These are phyloP conservation scores for Pseudomicrostroma phylloplanum DNA, from an alignment of 1,284 basidiomycete species.

Conservation along the genomic window DNA sequence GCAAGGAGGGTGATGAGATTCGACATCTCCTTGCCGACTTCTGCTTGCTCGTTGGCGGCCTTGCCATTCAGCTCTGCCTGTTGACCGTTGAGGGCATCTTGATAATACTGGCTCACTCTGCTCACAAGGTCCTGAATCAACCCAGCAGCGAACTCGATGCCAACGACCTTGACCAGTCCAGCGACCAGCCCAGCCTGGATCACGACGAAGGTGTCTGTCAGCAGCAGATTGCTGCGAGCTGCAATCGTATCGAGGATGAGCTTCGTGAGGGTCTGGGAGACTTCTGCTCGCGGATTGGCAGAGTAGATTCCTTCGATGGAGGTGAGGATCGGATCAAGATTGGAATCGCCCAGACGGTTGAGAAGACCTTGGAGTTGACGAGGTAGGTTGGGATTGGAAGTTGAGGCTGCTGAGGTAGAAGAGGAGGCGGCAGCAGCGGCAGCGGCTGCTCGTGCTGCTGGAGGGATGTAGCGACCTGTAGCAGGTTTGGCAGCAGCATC, in stretches of 20 bases:
- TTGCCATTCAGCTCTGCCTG: conserved; percentile 13
- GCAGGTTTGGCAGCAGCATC: background rate
- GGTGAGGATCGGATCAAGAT: conserved; percentile 72
- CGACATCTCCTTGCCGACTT: conserved; percentile 67
- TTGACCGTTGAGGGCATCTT: conserved; percentile 43
- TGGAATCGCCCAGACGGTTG: conserved; percentile 81
- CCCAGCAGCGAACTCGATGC: conserved; percentile 76
- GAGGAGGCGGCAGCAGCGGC: conserved; percentile 29
- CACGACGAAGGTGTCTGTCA: conserved; percentile 80
- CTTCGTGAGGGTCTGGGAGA: conserved; percentile 71
- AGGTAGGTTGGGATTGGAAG: conserved; percentile 62
- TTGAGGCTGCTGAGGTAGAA: conserved; percentile 23
- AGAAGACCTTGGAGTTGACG: conserved; percentile 79
- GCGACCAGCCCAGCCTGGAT: conserved; percentile 83
- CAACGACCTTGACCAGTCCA: conserved; percentile 74
- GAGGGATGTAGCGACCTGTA: conserved; percentile 12
- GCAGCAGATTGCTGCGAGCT: conserved; percentile 59
- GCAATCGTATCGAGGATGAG: conserved; percentile 78
- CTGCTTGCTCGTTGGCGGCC: conserved; percentile 24
- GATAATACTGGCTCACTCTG: conserved; percentile 21
- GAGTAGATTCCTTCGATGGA: conserved; percentile 73
- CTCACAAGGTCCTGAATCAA: conserved; percentile 34
- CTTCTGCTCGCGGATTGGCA: conserved; percentile 72
- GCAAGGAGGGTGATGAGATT: conserved; percentile 82
- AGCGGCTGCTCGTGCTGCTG: conserved; percentile 48